Percentiles rank a stretch among this genome's conserved stretches.
Evolutionary conservation across 2,329 filamentous ascomycete genomes (phyloP).

Genomic region (Chaetothyriales sp.): DNA sequence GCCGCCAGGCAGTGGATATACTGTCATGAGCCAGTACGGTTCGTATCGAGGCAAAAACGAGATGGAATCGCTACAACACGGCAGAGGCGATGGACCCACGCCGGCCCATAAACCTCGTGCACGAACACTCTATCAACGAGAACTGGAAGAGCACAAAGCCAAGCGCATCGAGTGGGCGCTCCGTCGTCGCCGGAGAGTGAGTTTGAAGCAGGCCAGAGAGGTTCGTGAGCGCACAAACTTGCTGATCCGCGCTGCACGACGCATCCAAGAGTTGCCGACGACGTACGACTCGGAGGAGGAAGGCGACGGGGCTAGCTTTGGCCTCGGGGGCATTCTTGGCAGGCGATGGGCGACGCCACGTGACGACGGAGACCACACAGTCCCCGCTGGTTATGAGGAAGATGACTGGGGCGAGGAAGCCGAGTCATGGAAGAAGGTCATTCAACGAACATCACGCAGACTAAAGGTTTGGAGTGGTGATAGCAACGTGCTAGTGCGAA

Average conservation of each 20-base stretch:
- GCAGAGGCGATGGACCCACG: constrained; percentile 23
- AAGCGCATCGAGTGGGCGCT: constrained; percentile 36
- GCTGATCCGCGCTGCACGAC: constrained; percentile 28
- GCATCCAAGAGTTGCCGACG: constrained; percentile 30
- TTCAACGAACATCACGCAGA: constrained; percentile 30
- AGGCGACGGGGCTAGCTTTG: constrained; percentile 25
- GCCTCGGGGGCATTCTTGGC: constrained; percentile 21
- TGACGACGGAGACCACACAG: constrained; percentile 5
- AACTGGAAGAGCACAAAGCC: constrained; percentile 35
- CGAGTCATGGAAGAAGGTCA: constrained; percentile 30
- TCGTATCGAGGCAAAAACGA: constrained; percentile 6
- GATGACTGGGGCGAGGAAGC: constrained; percentile 37
- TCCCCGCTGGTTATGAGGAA: constrained; percentile 26
- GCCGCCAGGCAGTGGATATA: constrained; percentile 29
- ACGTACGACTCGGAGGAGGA: constrained; percentile 37
- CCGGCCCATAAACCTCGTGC: constrained; percentile 29
- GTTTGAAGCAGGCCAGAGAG: constrained; percentile 25
- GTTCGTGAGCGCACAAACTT: constrained; percentile 28
- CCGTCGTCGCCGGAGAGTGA: constrained; percentile 28
- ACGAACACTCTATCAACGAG: constrained; percentile 37
- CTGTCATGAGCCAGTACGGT: constrained; percentile 28
- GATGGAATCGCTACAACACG: constrained; percentile 11
- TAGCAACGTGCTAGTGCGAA: constrained; percentile 24
- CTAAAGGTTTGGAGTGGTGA: constrained; percentile 35
- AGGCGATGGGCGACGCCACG: constrained; percentile 6